phyloP scores from a whole-genome alignment of 2,329 filamentous ascomycete species.

The Colletotrichum sojae region DNA sequence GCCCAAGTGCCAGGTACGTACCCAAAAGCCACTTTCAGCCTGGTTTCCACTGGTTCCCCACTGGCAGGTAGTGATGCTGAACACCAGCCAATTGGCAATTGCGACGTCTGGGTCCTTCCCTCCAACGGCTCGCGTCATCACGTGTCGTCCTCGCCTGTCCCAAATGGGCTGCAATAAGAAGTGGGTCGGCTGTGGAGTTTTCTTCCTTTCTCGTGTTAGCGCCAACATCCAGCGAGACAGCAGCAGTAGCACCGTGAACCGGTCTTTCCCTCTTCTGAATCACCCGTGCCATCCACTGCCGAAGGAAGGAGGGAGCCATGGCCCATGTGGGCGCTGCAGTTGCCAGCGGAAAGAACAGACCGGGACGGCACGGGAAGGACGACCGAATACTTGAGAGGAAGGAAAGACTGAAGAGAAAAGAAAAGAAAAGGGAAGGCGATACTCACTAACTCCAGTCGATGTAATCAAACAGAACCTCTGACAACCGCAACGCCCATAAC shows the following conservation, averaged over 20 bases:
- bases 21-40: not conserved
- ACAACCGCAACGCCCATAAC: not conserved
- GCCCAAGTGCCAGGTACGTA: slow-evolving; percentile 20
- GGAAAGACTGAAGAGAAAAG: not conserved
- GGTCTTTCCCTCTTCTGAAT: slow-evolving; percentile 5
- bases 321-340: not conserved
- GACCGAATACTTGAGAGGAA: not conserved
- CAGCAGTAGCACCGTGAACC: not conserved
- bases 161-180: not conserved
- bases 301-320: slow-evolving; percentile 5
- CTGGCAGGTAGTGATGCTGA: slow-evolving; percentile 5
- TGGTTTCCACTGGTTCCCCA: too few species aligned
- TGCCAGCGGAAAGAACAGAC: not conserved
- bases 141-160: not conserved
- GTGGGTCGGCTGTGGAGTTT: not conserved
- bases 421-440: not conserved
- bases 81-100: not conserved
- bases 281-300: slow-evolving; percentile 3
- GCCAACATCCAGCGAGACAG: slow-evolving; percentile 15
- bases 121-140: not conserved
- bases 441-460: not conserved
- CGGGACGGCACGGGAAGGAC: not conserved
- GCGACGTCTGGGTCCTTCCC: not conserved
- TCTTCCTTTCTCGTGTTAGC: not conserved
- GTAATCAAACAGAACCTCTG: not conserved